A percentile compares a stretch with the other conserved stretches of the same genome.
These are phyloP conservation scores for Moricandia arvensis DNA, from an alignment of 345 rosid genomes.

Conservation along the genomic window DNA sequence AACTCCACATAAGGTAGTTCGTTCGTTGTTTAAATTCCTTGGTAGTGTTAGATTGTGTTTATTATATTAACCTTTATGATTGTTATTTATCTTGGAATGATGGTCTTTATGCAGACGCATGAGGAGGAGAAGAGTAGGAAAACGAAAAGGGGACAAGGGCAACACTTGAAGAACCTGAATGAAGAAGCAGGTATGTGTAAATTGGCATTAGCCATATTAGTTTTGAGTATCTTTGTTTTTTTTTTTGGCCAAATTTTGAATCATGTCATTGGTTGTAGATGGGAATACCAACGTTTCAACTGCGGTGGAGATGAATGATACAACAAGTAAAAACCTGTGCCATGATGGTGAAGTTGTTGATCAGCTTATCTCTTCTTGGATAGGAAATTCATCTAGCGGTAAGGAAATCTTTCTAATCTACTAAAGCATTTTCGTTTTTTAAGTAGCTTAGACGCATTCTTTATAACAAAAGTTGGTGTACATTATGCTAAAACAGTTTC, in stretches of 20 bases:
- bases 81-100: neutral
- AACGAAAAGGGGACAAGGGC: slow-evolving; percentile 13
- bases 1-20: neutral
- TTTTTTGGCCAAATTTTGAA: neutral
- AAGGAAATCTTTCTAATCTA: neutral
- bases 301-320: neutral
- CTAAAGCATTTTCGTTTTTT: neutral
- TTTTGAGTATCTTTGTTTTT: neutral
- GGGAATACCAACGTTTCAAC: neutral
- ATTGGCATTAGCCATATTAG: neutral
- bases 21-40: neutral
- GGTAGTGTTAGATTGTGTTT: neutral
- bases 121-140: slow-evolving; percentile 16
- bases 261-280: neutral
- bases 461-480: neutral
- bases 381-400: no score
- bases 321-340: neutral
- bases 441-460: neutral
- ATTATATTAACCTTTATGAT: neutral
- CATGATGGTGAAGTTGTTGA: neutral
- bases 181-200: slow-evolving; percentile 9
- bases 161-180: neutral
- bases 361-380: slow-evolving; percentile 41
- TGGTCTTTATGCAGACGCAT: neutral
- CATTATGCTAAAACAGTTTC: neutral